Percentiles rank a stretch among this genome's conserved stretches.
Conservation (phyloP, 176 grass and related monocot species). For the Eragrostis nindensis region DNA sequence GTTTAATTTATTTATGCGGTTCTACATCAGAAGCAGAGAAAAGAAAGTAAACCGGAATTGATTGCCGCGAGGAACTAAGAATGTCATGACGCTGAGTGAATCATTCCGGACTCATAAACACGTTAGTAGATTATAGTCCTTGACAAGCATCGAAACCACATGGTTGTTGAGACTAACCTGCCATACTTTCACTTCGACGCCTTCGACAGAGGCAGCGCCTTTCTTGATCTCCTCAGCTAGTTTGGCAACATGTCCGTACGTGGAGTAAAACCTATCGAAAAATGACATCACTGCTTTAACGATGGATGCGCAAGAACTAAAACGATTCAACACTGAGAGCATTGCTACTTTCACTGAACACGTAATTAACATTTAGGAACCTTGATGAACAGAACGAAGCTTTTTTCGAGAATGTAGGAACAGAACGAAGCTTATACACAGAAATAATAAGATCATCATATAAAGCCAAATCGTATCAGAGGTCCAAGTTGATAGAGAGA, state of each 20-base stretch:
- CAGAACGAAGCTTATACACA: neutral
- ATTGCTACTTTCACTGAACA: neutral
- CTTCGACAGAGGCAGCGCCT: slow-evolving; percentile 76
- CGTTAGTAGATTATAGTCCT: neutral
- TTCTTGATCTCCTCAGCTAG: slow-evolving; percentile 87
- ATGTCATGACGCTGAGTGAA: neutral
- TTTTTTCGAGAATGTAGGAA: neutral
- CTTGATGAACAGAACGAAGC: neutral
- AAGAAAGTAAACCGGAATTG: neutral
- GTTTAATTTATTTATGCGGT: neutral
- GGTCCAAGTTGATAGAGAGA: neutral
- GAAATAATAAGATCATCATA: neutral
- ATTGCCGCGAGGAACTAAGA: too few relatives aligned
- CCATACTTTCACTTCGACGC: slow-evolving; percentile 80
- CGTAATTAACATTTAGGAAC: neutral
- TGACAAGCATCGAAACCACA: neutral
- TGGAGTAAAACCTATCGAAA: slow-evolving; percentile 76
- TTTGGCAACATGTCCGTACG: slow-evolving; percentile 85
- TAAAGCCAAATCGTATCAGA: neutral
- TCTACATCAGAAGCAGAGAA: neutral
- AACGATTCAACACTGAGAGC: neutral
- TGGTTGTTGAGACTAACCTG: slow-evolving; percentile 58
- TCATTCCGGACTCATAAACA: neutral
- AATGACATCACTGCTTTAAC: neutral
- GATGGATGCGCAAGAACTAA: neutral